phyloP scores from a whole-genome alignment of 148 eudicot genomes.

The Rhododendron ovatum region DNA sequence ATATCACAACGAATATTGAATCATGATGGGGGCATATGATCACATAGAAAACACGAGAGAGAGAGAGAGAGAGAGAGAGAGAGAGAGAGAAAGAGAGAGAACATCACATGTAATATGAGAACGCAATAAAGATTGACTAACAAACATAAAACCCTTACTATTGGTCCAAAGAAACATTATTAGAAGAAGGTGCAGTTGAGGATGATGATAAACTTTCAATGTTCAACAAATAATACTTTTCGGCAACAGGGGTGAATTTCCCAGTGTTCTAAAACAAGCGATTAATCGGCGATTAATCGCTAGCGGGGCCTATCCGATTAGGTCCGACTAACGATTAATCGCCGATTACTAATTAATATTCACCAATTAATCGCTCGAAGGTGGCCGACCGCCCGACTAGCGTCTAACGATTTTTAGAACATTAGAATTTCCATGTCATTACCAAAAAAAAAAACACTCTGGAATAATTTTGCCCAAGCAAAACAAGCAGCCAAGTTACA shows the following conservation, averaged over 20 bases:
- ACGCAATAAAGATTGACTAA: neutral
- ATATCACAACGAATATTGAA: constrained; percentile 4
- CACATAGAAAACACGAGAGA: neutral
- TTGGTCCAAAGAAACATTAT: neutral
- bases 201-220: neutral
- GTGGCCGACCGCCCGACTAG: too few relatives aligned
- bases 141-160: neutral
- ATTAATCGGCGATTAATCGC: too few relatives aligned
- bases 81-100: too few relatives aligned
- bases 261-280: neutral
- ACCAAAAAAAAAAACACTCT: neutral
- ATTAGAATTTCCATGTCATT: neutral
- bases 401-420: too few relatives aligned
- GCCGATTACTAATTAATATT: too few relatives aligned
- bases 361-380: too few relatives aligned
- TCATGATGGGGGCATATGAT: neutral
- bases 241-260: neutral
- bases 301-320: too few relatives aligned
- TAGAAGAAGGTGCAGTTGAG: neutral
- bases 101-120: neutral
- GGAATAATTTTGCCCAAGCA: neutral
- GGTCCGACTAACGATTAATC: too few relatives aligned
- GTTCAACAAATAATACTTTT: neutral
- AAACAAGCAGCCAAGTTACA: neutral
- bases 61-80: neutral